Evolutionary conservation across 306 rosid species (phyloP).

Genomic region (Quercus gilva): DNA sequence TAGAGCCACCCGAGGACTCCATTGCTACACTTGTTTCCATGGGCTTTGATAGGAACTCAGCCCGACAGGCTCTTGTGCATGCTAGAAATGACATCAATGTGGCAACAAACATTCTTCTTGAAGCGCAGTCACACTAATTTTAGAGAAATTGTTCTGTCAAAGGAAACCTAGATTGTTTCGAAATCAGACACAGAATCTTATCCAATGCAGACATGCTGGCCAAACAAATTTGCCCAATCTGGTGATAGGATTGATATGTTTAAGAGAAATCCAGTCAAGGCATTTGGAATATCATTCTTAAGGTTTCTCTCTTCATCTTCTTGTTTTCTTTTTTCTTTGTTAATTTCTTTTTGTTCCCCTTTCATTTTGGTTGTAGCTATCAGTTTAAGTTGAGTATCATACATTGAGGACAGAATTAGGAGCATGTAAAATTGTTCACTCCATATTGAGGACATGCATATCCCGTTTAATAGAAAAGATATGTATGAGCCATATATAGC

Average conservation of each 20-base stretch:
- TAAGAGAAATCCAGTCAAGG: constrained; percentile 18
- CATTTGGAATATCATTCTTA: constrained; percentile 28
- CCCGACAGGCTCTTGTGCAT: constrained; percentile 90
- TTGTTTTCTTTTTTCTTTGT: background rate
- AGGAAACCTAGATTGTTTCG: constrained; percentile 22
- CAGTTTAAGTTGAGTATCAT: constrained; percentile 22
- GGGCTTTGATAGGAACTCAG: constrained; percentile 94
- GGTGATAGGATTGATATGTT: constrained; percentile 37
- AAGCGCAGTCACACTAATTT: constrained; percentile 70
- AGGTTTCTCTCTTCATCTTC: constrained; percentile 15
- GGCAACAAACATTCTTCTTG: constrained; percentile 94
- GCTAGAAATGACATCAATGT: constrained; percentile 85
- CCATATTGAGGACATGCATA: constrained; percentile 25
- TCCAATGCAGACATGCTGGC: constrained; percentile 22
- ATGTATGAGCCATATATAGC: background rate
- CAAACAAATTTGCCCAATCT: constrained; percentile 35
- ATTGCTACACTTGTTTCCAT: constrained; percentile 82
- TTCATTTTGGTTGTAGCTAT: constrained; percentile 44
- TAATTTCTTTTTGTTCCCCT: constrained; percentile 18
- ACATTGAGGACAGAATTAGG: constrained; percentile 27
- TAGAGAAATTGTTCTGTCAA: background rate
- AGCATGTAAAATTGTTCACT: constrained; percentile 51
- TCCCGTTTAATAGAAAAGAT: constrained; percentile 6
- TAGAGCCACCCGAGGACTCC: constrained; percentile 76
- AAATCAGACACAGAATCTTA: constrained; percentile 19